Evolutionary conservation across 352 stramenopile genomes (phyloP), one percentile per base, ranked within the genome.

Genomic region (Globisporangium carolinianum): DNA sequence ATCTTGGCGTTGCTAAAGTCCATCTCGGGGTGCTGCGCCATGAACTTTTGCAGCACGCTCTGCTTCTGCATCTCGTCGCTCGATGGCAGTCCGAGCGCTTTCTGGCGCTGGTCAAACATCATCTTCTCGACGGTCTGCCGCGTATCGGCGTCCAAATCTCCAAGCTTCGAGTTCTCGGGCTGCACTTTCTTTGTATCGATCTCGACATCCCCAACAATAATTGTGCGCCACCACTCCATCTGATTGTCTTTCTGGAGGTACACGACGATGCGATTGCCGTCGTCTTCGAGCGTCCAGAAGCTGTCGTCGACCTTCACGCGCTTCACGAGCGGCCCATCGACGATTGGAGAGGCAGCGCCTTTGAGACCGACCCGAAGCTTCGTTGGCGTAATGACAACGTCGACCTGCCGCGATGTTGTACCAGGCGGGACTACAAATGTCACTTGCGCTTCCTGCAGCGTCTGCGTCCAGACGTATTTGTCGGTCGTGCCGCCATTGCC

Each of bases 91-190:
- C 97, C 97, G 69, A 99, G 80, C 0, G 96, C 94, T 72, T 99
- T 99, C 77, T 99, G 97, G 38, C 90, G 83, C 71, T 98, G 92
- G 63, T 97, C 89, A 63, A 97, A 97, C 97, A 99, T 99, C 97
- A 99, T 99, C 67, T 99, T 99, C 76, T 99, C 97, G 15, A 99
- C 97, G 4, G 97, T 99, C 67, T 99, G 91, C 43, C 97, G 81
- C 18, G 97, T 99, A 55, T 99, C 97, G 5, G 95, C 91, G 73
- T 99, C 97, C 59, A 99, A 72, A 72, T 99, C 97, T 15, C 63
- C 80, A 18, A 99, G 82, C 67, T 98, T 98, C 10, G 92, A 98
- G 76, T 98, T 99, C 80, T 99, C 97, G 1, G 97, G 97, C 63
- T 99, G 94, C 51, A 99, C 95, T 68, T 98, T 98, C 61, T 95